Conservation (phyloP, 768 basidiomycete species). For the Gymnopilus junonius region DNA sequence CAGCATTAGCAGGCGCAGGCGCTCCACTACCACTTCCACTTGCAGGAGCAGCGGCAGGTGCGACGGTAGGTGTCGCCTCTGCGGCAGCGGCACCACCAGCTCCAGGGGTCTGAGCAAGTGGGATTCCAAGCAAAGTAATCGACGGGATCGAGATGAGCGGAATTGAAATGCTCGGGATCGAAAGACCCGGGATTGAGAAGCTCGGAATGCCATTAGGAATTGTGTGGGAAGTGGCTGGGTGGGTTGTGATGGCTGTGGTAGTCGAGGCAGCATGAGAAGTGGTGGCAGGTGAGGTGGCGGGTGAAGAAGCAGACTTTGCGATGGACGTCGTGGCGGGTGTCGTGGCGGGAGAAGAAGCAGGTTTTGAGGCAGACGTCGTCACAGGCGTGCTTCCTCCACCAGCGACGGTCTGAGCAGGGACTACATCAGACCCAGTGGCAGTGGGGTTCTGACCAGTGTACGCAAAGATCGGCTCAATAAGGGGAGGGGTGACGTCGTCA, state of each 20-base stretch:
- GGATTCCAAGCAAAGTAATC: not conserved
- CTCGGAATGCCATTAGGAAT: slow-evolving; percentile 6
- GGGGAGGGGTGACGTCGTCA: slow-evolving; percentile 39
- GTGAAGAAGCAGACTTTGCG: not conserved
- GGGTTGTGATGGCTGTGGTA: slow-evolving; percentile 6
- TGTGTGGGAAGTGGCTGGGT: slow-evolving; percentile 2
- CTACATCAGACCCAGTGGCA: slow-evolving; percentile 32
- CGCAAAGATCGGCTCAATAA: slow-evolving; percentile 48
- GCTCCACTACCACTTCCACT: not conserved
- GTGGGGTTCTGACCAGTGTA: slow-evolving; percentile 48
- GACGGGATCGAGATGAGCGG: slow-evolving; percentile 5
- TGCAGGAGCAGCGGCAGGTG: not conserved
- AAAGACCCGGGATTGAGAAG: slow-evolving; percentile 13
- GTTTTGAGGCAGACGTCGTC: not conserved
- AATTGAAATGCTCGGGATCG: slow-evolving; percentile 17
- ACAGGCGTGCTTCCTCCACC: slow-evolving; percentile 1
- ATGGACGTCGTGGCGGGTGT: too few species aligned
- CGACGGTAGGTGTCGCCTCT: not conserved
- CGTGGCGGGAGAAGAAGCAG: not conserved
- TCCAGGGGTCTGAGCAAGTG: not conserved
- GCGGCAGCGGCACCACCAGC: slow-evolving; percentile 8
- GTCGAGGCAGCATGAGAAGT: not conserved
- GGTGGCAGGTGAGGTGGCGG: not conserved
- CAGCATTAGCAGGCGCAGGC: slow-evolving; percentile 3
- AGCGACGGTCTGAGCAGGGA: slow-evolving; percentile 6